Evolutionary conservation across 192 early-diverging fungal species (phyloP).

Genomic region (Jimgerdemannia lactiflua): DNA sequence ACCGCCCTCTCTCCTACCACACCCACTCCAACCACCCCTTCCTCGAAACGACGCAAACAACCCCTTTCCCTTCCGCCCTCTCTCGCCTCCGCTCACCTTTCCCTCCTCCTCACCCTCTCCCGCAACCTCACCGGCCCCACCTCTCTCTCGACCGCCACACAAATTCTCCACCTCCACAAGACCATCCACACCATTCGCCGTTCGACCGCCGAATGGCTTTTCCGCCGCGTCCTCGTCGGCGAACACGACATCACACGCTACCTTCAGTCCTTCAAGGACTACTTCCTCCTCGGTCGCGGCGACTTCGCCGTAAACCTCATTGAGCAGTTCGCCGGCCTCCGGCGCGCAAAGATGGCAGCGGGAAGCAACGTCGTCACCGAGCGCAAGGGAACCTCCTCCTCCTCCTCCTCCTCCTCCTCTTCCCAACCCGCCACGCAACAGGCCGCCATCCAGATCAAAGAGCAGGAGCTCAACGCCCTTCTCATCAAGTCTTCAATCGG

Average conservation of each 20-base stretch:
- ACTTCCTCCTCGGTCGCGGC: conserved; percentile 61
- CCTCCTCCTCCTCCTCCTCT: conserved; percentile 19
- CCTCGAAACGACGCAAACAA: background rate
- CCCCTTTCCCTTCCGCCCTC: background rate
- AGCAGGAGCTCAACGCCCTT: conserved; percentile 38
- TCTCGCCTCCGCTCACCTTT: background rate
- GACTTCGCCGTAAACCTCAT: conserved; percentile 57
- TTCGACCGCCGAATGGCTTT: conserved; percentile 57
- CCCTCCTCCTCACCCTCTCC: background rate
- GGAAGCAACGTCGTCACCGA: background rate
- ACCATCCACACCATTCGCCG: conserved; percentile 46
- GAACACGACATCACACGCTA: conserved; percentile 51
- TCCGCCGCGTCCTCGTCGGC: conserved; percentile 62
- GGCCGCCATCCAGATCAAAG: conserved; percentile 26
- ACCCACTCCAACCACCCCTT: conserved; percentile 23
- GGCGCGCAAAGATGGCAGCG: background rate
- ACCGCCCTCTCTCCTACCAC: conserved; percentile 27
- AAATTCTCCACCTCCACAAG: conserved; percentile 38
- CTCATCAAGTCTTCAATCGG: conserved; percentile 31
- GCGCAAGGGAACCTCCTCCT: conserved; percentile 17
- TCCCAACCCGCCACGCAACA: conserved; percentile 13
- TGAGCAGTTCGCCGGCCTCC: conserved; percentile 46
- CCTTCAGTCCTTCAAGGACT: conserved; percentile 55
- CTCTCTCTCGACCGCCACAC: conserved; percentile 19
- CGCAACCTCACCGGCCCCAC: conserved; percentile 9